Percentiles rank a stretch among this genome's conserved stretches.
Conservation (phyloP, 257 asterid species). For the Solanum chilense region DNA sequence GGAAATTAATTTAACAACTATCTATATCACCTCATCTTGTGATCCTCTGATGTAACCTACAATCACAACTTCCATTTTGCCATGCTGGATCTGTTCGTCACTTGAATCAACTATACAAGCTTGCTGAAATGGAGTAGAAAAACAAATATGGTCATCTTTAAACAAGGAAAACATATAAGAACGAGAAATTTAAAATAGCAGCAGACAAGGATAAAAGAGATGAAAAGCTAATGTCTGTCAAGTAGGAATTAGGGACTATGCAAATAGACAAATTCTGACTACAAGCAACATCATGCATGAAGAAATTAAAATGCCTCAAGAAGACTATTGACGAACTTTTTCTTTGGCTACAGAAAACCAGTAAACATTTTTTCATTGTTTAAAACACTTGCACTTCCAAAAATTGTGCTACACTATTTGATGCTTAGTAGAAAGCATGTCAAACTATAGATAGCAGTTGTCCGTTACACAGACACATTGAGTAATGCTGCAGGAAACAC, state of each 20-base stretch:
- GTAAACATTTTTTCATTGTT: neutral
- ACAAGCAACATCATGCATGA: neutral
- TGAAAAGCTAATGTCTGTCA: neutral
- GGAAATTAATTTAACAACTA: neutral
- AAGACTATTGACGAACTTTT: neutral
- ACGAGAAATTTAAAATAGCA: neutral
- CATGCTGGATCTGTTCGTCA: conserved; percentile 12
- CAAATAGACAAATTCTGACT: neutral
- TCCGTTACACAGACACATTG: neutral
- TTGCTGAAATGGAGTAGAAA: conserved; percentile 27
- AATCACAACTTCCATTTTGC: conserved; percentile 41
- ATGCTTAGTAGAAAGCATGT: neutral
- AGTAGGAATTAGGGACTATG: neutral
- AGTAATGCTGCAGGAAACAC: neutral
- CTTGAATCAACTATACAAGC: conserved; percentile 25
- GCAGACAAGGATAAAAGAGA: neutral
- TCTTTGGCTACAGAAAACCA: neutral
- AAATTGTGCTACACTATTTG: neutral
- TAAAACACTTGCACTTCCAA: neutral
- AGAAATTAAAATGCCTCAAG: neutral
- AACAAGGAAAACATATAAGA: neutral
- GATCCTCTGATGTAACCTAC: conserved; percentile 63
- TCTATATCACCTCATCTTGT: conserved; percentile 25
- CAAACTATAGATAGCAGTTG: neutral
- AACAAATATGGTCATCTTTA: neutral